Percentiles rank a stretch among this genome's conserved stretches.
phyloP scores from a whole-genome alignment of 169 alveolate genomes.

The Plasmodium gonderi region DNA sequence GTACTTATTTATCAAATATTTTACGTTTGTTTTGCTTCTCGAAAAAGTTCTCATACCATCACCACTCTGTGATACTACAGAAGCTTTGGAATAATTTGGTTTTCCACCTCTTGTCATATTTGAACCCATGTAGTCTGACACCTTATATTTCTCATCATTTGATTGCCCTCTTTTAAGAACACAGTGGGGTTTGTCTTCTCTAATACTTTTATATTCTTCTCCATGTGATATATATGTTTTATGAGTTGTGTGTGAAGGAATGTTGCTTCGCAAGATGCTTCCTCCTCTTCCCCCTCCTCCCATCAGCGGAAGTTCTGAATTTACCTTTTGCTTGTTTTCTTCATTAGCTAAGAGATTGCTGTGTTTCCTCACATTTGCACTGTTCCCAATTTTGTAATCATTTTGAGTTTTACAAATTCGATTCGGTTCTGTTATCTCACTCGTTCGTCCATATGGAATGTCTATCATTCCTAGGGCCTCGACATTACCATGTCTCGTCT shows the following conservation, averaged over 20 bases:
- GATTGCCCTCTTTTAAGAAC: slow-evolving; percentile 5
- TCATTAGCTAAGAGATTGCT: too few relatives aligned
- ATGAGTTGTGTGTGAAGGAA: background rate
- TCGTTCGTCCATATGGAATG: background rate
- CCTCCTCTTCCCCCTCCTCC: too few relatives aligned
- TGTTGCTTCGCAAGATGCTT: background rate
- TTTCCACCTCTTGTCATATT: background rate
- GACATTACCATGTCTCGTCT: too few relatives aligned
- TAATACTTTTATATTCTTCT: background rate
- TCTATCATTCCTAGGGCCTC: background rate
- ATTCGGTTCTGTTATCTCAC: background rate
- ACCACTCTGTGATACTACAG: background rate
- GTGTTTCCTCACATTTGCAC: too few relatives aligned
- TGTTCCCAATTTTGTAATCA: too few relatives aligned
- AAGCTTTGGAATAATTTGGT: background rate
- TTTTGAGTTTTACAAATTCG: too few relatives aligned
- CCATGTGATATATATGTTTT: background rate
- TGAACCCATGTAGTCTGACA: background rate
- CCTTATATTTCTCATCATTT: slow-evolving; percentile 2
- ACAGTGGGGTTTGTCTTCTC: slow-evolving; percentile 6
- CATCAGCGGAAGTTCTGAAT: too few relatives aligned
- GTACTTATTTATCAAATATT: slow-evolving; percentile 31
- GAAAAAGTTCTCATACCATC: slow-evolving; percentile 2
- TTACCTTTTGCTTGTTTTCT: too few relatives aligned
- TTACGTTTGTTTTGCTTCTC: slow-evolving; percentile 39